Base-by-base conservation (phyloP, 164 flowering plant genomes). In the Warburgia ugandensis region DNA sequence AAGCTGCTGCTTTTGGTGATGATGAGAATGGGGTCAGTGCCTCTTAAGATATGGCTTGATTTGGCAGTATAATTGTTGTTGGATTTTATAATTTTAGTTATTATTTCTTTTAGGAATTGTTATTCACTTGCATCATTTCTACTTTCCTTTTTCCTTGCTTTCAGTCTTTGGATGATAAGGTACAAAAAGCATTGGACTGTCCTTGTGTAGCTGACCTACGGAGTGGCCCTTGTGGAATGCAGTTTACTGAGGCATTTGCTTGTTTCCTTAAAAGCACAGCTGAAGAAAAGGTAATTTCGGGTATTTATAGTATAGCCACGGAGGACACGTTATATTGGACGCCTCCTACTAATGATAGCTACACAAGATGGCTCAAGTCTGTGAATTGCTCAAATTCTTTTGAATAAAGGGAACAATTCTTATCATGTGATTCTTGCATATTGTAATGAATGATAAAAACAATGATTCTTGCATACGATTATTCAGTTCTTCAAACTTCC, bases 261-360 rank as follows among this genome's bases (percentile, higher is more conserved):
- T 87, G 98, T 66, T 91, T 83, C 59, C 70, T 87, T 47, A 91
- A 83, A 74, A 91, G 98, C 68, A 83, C 87, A n/a, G 74, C 90
- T 38, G 84, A 81, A 62, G 98, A 91, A 52, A 87, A 91, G 91
- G 97, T 87, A 76, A 53, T 5, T 3, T n/a, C 7, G 17, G 5
- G 8, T 37, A 37, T 16, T 37, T 14, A 5, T 37, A 13, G 41
- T 16, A 37, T 4, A 37, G 17, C 41, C 17, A 37, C 10, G 1
- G 41, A 14, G 14, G 4, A 37, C 14, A 37, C n/a, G n/a, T n/a
- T n/a, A n/a, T n/a, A n/a, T n/a, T n/a, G n/a, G n/a, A n/a, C n/a
- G n/a, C n/a, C n/a, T n/a, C n/a, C n/a, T n/a, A n/a, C n/a, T n/a
- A n/a, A n/a, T n/a, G n/a, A n/a, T n/a, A n/a, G n/a, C n/a, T n/a